A percentile compares a stretch with the other conserved stretches of the same genome.
Evolutionary conservation across 495 filamentous ascomycete genomes (phyloP).

Genomic region (Lophiostoma macrostomum): DNA sequence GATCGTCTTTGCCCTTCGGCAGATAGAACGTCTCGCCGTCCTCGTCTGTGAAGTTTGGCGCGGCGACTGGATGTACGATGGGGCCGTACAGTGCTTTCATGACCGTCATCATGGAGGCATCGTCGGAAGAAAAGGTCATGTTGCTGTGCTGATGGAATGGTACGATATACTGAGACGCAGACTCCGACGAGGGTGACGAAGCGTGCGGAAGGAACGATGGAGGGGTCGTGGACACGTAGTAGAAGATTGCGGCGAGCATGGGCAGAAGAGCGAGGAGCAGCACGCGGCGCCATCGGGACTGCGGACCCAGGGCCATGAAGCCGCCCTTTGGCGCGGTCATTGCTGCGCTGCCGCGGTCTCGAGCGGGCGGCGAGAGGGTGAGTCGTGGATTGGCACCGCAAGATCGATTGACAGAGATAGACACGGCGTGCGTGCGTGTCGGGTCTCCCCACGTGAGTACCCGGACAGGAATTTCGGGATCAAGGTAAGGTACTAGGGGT

Average conservation of each 20-base stretch:
- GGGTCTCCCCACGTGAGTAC: too few relatives aligned
- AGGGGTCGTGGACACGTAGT: conserved; percentile 25
- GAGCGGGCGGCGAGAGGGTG: not conserved
- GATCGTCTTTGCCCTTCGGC: conserved; percentile 12
- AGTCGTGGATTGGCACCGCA: too few relatives aligned
- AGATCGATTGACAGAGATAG: too few relatives aligned
- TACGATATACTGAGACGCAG: conserved; percentile 14
- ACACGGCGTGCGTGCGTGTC: too few relatives aligned
- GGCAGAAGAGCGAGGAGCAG: conserved; percentile 25
- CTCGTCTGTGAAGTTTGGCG: conserved; percentile 30
- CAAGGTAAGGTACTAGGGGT: not conserved
- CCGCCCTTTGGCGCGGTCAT: conserved; percentile 10
- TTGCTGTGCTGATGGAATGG: conserved; percentile 7
- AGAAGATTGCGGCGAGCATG: conserved; percentile 26
- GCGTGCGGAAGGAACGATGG: conserved; percentile 1
- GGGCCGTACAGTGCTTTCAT: conserved; percentile 27
- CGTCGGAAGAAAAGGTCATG: conserved; percentile 10
- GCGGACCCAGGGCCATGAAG: conserved; percentile 18
- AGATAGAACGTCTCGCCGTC: conserved; percentile 26
- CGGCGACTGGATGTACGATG: conserved; percentile 28
- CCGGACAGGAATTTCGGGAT: too few relatives aligned
- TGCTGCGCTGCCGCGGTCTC: not conserved
- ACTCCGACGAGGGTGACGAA: not conserved
- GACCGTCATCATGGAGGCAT: conserved; percentile 24
- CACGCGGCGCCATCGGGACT: conserved; percentile 30